These are phyloP conservation scores for Metschnikowia shivogae DNA, from an alignment of 805 yeast genomes.

Conservation along the genomic window DNA sequence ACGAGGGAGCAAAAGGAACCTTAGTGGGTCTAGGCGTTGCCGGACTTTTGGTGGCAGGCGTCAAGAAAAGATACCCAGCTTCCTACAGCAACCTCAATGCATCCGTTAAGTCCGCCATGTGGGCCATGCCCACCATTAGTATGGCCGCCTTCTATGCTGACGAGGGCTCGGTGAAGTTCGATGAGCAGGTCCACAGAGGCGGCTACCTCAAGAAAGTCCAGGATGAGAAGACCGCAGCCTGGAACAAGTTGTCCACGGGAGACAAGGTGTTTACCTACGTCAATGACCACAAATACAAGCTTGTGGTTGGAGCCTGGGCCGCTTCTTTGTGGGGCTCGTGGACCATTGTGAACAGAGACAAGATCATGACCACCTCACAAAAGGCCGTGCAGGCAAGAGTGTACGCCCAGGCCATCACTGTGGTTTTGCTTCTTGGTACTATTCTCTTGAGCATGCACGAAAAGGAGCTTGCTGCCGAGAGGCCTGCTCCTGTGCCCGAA, in stretches of 20 bases:
- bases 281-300: constrained; percentile 56
- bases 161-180: constrained; percentile 64
- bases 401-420: constrained; percentile 84
- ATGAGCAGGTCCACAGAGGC: constrained; percentile 54
- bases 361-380: constrained; percentile 69
- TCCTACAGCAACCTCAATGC: constrained; percentile 37
- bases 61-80: constrained; percentile 37
- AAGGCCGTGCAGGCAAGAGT: constrained; percentile 85
- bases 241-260: constrained; percentile 45
- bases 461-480: constrained; percentile 43
- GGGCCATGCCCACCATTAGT: constrained; percentile 64
- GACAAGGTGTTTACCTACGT: constrained; percentile 50
- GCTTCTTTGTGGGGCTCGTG: constrained; percentile 78
- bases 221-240: constrained; percentile 47
- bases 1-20: constrained; percentile 62
- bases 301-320: constrained; percentile 74
- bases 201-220: constrained; percentile 36
- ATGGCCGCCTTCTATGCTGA: constrained; percentile 65
- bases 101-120: constrained; percentile 55
- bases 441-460: constrained; percentile 64
- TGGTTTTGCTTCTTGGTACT: constrained; percentile 63
- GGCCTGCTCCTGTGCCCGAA: constrained; percentile 34
- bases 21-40: constrained; percentile 56
- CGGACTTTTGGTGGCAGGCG: constrained; percentile 45
- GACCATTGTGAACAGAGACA: constrained; percentile 67